Evolutionary conservation across 116 monocot species (phyloP), one percentile per base, ranked within the genome.

Genomic region (Cymodocea nodosa): DNA sequence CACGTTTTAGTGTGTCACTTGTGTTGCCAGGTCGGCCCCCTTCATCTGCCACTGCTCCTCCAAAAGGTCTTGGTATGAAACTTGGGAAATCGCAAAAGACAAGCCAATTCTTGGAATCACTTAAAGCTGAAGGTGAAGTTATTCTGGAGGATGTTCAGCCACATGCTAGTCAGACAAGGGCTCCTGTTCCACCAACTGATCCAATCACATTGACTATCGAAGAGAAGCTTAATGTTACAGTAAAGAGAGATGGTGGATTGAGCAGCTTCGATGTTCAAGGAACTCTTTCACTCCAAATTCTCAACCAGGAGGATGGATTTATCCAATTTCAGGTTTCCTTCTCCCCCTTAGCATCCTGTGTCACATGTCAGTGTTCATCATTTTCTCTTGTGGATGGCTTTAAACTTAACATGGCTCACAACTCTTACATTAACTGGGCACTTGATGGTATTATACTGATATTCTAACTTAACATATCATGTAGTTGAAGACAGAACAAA

Each of bases 121-220:
- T 98, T 17, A 88, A 98, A 77, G 98, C 98, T 67, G 92, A 98
- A 82, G 98, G 98, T 36, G 98, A 92, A 77, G 89, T 86, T 35
- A 98, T 98, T 68, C 71, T 84, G 30, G 98, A 98, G 76, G 92
- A 92, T 79, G 88, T 85, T 15, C 73, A 73, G 68, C 84, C 86
- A 62, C 77, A 57, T 80, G 74, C 73, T 62, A 57, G 17, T 51
- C 82, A 80, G 71, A 50, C 80, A 9, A 92, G 71, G 68, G 59
- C 82, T 34, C 36, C 76, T 64, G 70, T 84, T 71, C 78, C 77
- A 51, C 84, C 86, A 69, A 82, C 82, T 63, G 89, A 98, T 82
- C 98, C 98, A 2, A 70, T 98, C 23, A 92, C 98, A 66, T 72
- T 92, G 71, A 89, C 82, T 14, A 84, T 92, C 68, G 98, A 98